Evolutionary conservation across 176 grass and related monocot species (phyloP).

Genomic region (Eragrostis nindensis): DNA sequence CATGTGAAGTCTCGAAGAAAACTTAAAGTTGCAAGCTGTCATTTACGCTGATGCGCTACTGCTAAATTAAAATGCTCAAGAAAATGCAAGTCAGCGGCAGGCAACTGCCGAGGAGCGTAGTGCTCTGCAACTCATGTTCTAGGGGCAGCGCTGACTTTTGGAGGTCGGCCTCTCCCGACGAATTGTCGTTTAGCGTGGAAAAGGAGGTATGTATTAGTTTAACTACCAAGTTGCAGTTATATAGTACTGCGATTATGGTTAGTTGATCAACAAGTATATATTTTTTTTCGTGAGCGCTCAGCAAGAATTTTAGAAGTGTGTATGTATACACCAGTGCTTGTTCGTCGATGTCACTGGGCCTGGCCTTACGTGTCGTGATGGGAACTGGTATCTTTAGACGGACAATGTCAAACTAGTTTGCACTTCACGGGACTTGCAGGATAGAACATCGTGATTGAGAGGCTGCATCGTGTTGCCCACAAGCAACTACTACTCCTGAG

Average conservation of each 20-base stretch:
- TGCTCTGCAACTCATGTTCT: conserved; percentile 24
- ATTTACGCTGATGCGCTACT: neutral
- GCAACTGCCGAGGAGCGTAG: neutral
- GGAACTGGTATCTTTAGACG: neutral
- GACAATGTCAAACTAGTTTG: neutral
- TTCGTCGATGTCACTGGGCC: neutral
- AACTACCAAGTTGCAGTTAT: conserved; percentile 19
- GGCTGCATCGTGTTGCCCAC: no score
- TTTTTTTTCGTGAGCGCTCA: neutral
- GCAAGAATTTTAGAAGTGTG: neutral
- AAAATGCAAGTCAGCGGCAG: conserved; percentile 34
- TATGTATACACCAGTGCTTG: neutral
- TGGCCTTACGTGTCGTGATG: conserved; percentile 32
- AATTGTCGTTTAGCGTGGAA: neutral
- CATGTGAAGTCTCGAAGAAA: neutral
- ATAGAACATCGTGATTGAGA: neutral
- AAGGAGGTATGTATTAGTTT: neutral
- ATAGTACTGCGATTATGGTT: neutral
- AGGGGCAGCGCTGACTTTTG: conserved; percentile 35
- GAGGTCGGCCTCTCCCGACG: neutral
- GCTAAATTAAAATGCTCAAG: neutral
- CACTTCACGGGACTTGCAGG: neutral
- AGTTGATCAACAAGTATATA: neutral
- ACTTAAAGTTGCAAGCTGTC: neutral
- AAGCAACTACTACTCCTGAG: neutral